These are phyloP conservation scores for Penicillium bovifimosum DNA, from an alignment of 495 filamentous ascomycete species.

Conservation along the genomic window DNA sequence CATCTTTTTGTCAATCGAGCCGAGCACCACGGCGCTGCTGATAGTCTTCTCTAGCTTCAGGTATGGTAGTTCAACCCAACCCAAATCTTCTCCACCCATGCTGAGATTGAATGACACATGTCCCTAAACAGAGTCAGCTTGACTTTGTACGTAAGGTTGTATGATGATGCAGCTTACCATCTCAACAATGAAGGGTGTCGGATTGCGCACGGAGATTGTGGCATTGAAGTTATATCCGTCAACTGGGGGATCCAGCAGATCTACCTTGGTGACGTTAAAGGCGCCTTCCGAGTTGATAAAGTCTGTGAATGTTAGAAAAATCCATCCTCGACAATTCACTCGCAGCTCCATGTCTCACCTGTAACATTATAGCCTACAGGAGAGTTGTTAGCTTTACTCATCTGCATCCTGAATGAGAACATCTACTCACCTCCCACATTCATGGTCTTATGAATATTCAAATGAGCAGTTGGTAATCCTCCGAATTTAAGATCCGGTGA, in stretches of 20 bases:
- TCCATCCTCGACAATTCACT: background rate
- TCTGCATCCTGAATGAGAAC: background rate
- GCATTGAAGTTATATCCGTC: constrained; percentile 33
- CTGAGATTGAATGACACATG: constrained; percentile 27
- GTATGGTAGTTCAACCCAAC: constrained; percentile 26
- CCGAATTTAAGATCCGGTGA: constrained; percentile 20
- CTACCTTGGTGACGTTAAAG: constrained; percentile 24
- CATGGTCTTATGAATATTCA: constrained; percentile 29
- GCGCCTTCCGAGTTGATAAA: constrained; percentile 18
- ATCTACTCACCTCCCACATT: background rate
- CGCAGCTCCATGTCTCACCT: constrained; percentile 8
- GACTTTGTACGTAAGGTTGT: background rate
- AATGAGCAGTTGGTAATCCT: constrained; percentile 23
- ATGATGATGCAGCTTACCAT: constrained; percentile 13
- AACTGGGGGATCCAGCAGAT: constrained; percentile 14
- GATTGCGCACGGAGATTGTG: constrained; percentile 22
- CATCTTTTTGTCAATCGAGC: constrained; percentile 16
- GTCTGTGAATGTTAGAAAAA: constrained; percentile 12
- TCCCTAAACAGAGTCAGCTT: constrained; percentile 12
- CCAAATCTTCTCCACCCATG: constrained; percentile 16
- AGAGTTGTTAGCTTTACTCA: background rate
- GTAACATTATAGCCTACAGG: constrained; percentile 22
- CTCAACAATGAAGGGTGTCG: constrained; percentile 22
- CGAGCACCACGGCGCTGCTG: constrained; percentile 15
- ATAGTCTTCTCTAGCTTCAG: constrained; percentile 15